These are phyloP conservation scores for Microcera coccophila DNA, from an alignment of 2,329 filamentous ascomycete species.

Conservation along the genomic window DNA sequence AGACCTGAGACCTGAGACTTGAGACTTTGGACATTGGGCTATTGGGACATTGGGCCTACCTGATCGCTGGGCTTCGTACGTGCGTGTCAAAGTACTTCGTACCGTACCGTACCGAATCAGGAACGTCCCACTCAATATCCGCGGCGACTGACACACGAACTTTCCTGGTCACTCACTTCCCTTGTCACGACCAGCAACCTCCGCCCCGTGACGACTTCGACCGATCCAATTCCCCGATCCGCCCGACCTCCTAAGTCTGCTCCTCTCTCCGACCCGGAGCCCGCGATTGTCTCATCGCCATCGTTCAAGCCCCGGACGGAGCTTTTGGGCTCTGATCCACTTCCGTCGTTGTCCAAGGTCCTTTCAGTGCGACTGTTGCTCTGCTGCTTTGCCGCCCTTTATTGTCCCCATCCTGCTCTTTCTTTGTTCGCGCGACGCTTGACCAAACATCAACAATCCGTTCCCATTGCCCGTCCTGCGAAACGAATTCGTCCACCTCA, in stretches of 20 bases:
- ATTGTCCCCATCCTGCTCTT: too few species aligned
- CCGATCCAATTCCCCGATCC: neutral
- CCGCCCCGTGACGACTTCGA: neutral
- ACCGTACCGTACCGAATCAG: too few species aligned
- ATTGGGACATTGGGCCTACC: too few species aligned
- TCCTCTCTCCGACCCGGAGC: too few species aligned
- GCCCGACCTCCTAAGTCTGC: constrained; percentile 2
- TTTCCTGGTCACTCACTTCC: neutral
- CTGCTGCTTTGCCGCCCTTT: too few species aligned
- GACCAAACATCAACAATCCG: neutral
- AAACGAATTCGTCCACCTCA: neutral
- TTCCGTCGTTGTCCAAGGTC: constrained; percentile 9
- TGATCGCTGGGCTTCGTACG: too few species aligned
- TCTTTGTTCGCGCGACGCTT: neutral
- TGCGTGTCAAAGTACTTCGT: too few species aligned
- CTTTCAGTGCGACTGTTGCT: neutral
- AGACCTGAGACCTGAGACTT: too few species aligned
- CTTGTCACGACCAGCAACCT: neutral
- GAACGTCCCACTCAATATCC: neutral
- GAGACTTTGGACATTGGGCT: too few species aligned
- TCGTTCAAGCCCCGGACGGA: constrained; percentile 13
- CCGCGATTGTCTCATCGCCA: constrained; percentile 13
- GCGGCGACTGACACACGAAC: neutral
- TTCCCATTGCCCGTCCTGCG: neutral
- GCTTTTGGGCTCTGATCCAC: constrained; percentile 25